Evolutionary conservation across 768 basidiomycete species (phyloP).

Genomic region (Tylopilus rubrobrunneus): DNA sequence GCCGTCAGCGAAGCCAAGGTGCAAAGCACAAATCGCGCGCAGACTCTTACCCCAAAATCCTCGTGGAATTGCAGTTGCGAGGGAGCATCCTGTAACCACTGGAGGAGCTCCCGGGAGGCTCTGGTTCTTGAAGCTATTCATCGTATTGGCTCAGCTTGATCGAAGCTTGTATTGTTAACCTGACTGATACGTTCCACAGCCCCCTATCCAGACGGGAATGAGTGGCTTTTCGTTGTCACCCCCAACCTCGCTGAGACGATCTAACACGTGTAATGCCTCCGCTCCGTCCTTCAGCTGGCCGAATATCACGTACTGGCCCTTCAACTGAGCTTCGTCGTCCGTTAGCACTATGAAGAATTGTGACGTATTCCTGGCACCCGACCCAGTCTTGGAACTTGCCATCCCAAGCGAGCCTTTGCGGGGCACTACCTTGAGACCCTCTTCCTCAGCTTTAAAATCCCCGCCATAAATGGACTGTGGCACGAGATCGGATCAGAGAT

Average conservation of each 20-base stretch:
- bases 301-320: conserved; percentile 48
- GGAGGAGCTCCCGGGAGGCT: background rate
- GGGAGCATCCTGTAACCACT: conserved; percentile 3
- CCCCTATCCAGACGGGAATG: conserved; percentile 41
- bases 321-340: conserved; percentile 37
- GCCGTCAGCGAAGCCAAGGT: background rate
- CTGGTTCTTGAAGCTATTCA: background rate
- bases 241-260: conserved; percentile 32
- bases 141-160: background rate
- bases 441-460: conserved; percentile 49
- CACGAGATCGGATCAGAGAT: conserved; percentile 9
- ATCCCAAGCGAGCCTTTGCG: conserved; percentile 45
- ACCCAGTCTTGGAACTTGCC: conserved; percentile 44
- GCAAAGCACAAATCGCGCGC: background rate
- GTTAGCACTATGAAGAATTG: conserved; percentile 51
- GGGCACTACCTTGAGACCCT: conserved; percentile 41
- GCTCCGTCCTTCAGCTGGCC: conserved; percentile 35
- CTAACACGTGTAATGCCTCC: conserved; percentile 32
- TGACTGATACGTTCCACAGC: conserved; percentile 29
- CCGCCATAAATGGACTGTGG: conserved; percentile 43
- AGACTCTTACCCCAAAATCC: background rate
- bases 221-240: conserved; percentile 34
- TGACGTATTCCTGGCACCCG: conserved; percentile 43
- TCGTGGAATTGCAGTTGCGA: background rate
- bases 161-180: background rate